Conservation (phyloP, 2,329 filamentous ascomycete species). For the Fusarium sp. region DNA sequence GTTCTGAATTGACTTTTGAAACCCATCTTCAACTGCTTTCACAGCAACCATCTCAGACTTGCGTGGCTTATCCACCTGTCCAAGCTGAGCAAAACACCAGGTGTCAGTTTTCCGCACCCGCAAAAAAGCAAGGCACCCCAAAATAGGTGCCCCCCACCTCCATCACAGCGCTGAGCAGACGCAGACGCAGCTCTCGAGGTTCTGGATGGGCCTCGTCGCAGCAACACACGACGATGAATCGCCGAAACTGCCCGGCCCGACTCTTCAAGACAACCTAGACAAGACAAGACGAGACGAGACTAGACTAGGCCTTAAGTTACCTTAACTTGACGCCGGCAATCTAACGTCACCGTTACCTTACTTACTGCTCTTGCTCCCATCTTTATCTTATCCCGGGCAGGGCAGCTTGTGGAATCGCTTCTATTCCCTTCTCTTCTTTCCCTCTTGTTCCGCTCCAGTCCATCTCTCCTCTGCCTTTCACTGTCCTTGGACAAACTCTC, state of each 20-base stretch:
- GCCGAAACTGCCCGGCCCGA: not conserved
- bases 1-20: slow-evolving; percentile 2
- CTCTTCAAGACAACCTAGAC: not conserved
- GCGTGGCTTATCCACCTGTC: slow-evolving; percentile 13
- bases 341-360: slow-evolving; percentile 43
- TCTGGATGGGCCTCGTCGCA: slow-evolving; percentile 24
- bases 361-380: not conserved
- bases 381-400: slow-evolving; percentile 14
- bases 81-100: slow-evolving; percentile 26
- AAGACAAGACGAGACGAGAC: not conserved
- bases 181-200: slow-evolving; percentile 3
- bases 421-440: slow-evolving; percentile 16
- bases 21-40: slow-evolving; percentile 16
- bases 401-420: slow-evolving; percentile 10
- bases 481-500: slow-evolving; percentile 11
- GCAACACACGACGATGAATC: slow-evolving; percentile 27
- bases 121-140: slow-evolving; percentile 34
- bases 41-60: slow-evolving; percentile 1
- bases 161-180: slow-evolving; percentile 2
- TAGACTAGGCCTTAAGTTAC: slow-evolving; percentile 18
- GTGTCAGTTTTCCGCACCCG: slow-evolving; percentile 37
- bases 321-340: slow-evolving; percentile 4
- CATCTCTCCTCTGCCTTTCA: slow-evolving; percentile 6
- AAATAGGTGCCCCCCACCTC: slow-evolving; percentile 23
- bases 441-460: slow-evolving; percentile 25